These are phyloP conservation scores for Ophiostoma fasciatum DNA, from an alignment of 2,329 filamentous ascomycete genomes.

Conservation along the genomic window DNA sequence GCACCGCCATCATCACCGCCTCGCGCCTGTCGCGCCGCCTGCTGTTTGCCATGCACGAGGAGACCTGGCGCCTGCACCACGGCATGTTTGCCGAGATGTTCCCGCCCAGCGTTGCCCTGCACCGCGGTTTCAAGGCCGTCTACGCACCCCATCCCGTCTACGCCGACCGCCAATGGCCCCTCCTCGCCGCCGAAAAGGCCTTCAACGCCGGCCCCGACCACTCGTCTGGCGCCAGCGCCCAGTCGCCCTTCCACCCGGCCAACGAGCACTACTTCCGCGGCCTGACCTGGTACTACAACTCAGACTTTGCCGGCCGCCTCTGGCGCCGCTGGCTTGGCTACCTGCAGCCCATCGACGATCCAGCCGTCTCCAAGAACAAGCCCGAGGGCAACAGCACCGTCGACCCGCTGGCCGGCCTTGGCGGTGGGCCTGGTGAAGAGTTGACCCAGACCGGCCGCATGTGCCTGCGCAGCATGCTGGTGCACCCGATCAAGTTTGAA, in stretches of 20 bases:
- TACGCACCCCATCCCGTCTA: constrained; percentile 73
- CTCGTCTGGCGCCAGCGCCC: constrained; percentile 40
- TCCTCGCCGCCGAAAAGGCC: constrained; percentile 52
- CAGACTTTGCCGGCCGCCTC: constrained; percentile 59
- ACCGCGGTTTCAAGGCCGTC: constrained; percentile 65
- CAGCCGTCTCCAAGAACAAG: constrained; percentile 1
- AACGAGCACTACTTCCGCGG: constrained; percentile 76
- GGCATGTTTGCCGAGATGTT: constrained; percentile 74
- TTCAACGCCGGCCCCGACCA: constrained; percentile 66
- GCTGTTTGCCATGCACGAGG: constrained; percentile 58
- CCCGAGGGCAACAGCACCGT: constrained; percentile 28
- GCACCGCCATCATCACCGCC: constrained; percentile 58
- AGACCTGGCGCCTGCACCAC: constrained; percentile 50
- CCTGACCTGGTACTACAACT: constrained; percentile 74
- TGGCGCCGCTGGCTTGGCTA: constrained; percentile 66
- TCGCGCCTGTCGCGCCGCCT: constrained; percentile 52
- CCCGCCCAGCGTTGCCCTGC: constrained; percentile 53
- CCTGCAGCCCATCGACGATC: constrained; percentile 23
- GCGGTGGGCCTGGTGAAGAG: constrained; percentile 31
- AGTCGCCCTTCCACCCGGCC: constrained; percentile 47
- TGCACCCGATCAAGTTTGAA: constrained; percentile 68
- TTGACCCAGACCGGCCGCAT: constrained; percentile 47
- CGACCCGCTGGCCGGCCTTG: constrained; percentile 11
- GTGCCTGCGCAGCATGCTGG: constrained; percentile 64
- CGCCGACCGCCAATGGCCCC: constrained; percentile 60